Evolutionary conservation across 192 early-diverging fungal species (phyloP).

Genomic region (Coemansia sp.): DNA sequence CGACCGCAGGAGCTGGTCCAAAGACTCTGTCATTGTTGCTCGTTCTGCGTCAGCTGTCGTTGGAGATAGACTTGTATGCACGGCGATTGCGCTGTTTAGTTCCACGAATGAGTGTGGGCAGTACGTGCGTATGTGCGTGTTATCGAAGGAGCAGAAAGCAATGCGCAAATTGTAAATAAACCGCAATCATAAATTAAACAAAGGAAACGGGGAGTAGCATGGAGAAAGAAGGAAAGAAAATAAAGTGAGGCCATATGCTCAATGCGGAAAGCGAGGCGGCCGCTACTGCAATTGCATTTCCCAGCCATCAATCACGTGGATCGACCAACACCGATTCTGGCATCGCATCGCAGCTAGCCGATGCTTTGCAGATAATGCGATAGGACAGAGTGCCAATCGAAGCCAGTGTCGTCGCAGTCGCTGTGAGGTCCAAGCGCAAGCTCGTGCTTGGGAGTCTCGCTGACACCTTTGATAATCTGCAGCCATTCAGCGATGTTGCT

Average conservation of each 20-base stretch:
- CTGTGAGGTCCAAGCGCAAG: neutral
- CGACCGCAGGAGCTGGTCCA: slow-evolving; percentile 35
- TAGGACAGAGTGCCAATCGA: slow-evolving; percentile 2
- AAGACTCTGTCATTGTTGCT: slow-evolving; percentile 34
- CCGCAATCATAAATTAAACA: neutral
- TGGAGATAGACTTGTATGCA: neutral
- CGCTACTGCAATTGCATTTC: neutral
- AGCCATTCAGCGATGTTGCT: slow-evolving; percentile 3
- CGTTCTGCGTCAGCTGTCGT: neutral
- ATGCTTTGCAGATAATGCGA: slow-evolving; percentile 14
- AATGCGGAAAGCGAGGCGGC: too few relatives aligned
- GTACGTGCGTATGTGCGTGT: neutral
- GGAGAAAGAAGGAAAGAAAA: slow-evolving; percentile 1
- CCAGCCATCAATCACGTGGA: neutral
- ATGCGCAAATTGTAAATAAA: neutral
- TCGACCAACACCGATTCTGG: neutral
- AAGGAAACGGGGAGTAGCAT: neutral
- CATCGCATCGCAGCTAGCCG: neutral
- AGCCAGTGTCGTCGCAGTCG: neutral
- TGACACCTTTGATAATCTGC: neutral
- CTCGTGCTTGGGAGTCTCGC: neutral
- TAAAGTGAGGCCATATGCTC: neutral
- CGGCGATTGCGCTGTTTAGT: neutral
- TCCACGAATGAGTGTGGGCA: neutral
- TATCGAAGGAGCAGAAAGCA: neutral